Percentiles rank a stretch among this genome's conserved stretches.
Conservation (phyloP, 1,284 basidiomycete genomes). For the Xerocomus tenax region DNA sequence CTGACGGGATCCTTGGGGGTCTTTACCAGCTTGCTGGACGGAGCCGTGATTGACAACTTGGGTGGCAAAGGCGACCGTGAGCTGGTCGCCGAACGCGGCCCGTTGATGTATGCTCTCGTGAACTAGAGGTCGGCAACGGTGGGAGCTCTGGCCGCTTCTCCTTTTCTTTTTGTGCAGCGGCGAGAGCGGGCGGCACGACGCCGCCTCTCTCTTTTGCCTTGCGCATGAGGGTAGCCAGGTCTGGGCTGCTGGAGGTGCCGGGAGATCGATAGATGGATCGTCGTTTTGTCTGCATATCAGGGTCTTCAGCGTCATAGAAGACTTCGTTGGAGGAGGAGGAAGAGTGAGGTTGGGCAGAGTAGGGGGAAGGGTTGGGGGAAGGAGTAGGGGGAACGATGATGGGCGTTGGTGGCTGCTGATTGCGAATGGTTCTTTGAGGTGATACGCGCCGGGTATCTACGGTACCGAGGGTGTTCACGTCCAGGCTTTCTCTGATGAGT, state of each 20-base stretch:
- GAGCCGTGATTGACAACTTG: conserved; percentile 27
- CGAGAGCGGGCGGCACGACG: conserved; percentile 30
- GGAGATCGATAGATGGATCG: conserved; percentile 80
- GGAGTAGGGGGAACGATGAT: conserved; percentile 55
- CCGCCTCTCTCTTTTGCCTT: conserved; percentile 67
- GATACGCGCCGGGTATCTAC: conserved; percentile 29
- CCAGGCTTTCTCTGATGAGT: conserved; percentile 55
- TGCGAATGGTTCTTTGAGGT: conserved; percentile 33
- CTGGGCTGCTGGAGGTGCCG: conserved; percentile 81
- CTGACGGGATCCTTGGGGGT: conserved; percentile 24
- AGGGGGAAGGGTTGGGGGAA: conserved; percentile 27
- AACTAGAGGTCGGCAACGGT: conserved; percentile 34
- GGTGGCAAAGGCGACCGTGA: conserved; percentile 24
- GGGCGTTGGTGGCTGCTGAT: conserved; percentile 39
- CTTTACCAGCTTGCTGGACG: conserved; percentile 21
- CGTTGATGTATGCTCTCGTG: conserved; percentile 13
- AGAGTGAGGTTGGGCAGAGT: conserved; percentile 31
- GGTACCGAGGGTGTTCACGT: conserved; percentile 56
- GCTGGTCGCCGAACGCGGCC: conserved; percentile 33
- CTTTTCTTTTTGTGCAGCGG: conserved; percentile 33
- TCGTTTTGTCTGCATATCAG: conserved; percentile 61
- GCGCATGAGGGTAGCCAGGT: conserved; percentile 73
- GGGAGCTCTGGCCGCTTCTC: conserved; percentile 41
- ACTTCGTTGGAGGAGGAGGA: conserved; percentile 46
- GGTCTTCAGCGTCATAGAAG: conserved; percentile 56